phyloP scores from a whole-genome alignment of 257 asterid genomes.

The Nicotiana noctiflora region DNA sequence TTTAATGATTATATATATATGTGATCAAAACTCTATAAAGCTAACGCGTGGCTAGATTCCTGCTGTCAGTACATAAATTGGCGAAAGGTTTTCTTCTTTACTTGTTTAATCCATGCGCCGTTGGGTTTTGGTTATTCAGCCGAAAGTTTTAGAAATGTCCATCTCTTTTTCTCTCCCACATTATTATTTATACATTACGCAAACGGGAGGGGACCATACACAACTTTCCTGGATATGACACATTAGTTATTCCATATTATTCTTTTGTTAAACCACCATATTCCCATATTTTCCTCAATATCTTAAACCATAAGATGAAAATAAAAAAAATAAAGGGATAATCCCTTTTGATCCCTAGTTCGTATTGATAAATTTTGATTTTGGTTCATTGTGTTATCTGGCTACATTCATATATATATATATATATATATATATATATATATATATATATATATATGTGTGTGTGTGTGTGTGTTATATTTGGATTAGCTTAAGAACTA shows the following conservation, averaged over 20 bases:
- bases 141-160: background rate
- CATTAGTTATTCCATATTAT: background rate
- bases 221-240: background rate
- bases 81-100: background rate
- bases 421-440: too few species aligned
- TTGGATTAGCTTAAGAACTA: background rate
- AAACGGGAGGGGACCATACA: conserved; percentile 5
- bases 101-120: background rate
- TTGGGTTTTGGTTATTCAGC: background rate
- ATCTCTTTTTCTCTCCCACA: background rate
- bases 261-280: background rate
- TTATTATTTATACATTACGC: background rate
- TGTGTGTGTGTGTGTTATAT: too few species aligned
- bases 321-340: background rate
- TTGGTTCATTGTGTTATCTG: background rate
- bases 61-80: background rate
- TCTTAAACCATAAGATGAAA: background rate
- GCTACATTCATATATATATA: background rate
- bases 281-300: background rate
- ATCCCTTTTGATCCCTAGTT: background rate
- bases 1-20: background rate
- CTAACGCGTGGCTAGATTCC: conserved; percentile 11
- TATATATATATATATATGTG: too few species aligned
- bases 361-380: background rate
- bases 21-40: conserved; percentile 1